phyloP scores from a whole-genome alignment of 768 basidiomycete species.

The Melanogaster broomeanus region DNA sequence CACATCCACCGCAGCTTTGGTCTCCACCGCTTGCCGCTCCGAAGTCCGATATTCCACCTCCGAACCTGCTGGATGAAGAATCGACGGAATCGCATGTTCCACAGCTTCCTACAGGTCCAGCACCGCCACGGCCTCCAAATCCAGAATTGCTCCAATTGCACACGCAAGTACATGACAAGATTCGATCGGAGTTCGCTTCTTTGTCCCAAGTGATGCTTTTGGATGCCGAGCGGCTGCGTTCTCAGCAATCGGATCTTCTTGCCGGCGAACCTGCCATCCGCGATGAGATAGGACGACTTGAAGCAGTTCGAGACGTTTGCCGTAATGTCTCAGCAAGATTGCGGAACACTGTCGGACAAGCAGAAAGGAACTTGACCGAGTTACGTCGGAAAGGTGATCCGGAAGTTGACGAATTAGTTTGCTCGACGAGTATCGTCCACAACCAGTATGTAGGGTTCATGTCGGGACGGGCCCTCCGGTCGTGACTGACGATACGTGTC shows the following conservation, averaged over 20 bases:
- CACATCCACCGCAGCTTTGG: conserved; percentile 19
- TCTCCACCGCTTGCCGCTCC: conserved; percentile 16
- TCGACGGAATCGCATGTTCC: conserved; percentile 17
- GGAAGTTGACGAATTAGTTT: conserved; percentile 95
- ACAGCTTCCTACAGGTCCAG: conserved; percentile 32
- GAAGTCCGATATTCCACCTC: conserved; percentile 26
- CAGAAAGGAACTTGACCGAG: conserved; percentile 74
- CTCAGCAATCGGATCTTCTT: conserved; percentile 82
- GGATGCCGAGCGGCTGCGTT: conserved; percentile 75
- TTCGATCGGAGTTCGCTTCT: conserved; percentile 72
- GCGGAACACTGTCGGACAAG: conserved; percentile 60
- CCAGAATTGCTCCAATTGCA: conserved; percentile 87
- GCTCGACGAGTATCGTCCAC: conserved; percentile 93
- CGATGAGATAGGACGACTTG: conserved; percentile 94
- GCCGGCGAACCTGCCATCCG: conserved; percentile 91
- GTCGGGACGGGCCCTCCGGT: not conserved
- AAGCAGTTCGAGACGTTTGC: conserved; percentile 93
- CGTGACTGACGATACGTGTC: conserved; percentile 15
- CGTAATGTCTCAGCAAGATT: conserved; percentile 71
- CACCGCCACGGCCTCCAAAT: conserved; percentile 85
- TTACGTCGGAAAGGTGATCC: conserved; percentile 84
- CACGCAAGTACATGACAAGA: conserved; percentile 70
- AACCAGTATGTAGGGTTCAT: conserved; percentile 68
- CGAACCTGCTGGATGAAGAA: conserved; percentile 71
- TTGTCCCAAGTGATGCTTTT: conserved; percentile 61